Evolutionary conservation across 768 basidiomycete species (phyloP), one percentile per base, ranked within the genome.

Genomic region (Pleurotus djamor): DNA sequence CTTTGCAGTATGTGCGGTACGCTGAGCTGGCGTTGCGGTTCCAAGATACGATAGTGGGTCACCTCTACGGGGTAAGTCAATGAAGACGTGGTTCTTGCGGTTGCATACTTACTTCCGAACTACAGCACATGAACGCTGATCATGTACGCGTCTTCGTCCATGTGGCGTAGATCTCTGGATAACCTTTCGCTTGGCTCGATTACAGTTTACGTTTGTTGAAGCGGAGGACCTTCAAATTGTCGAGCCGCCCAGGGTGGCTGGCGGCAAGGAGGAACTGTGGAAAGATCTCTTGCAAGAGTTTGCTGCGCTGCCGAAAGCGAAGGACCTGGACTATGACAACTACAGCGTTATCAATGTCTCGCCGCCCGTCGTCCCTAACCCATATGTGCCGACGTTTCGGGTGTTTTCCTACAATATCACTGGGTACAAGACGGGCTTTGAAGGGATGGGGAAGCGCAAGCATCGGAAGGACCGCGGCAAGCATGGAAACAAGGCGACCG

Each of bases 31-130:
- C 89, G n/a, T 75, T 96, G 60, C 76, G 89, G 59, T 96, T 83
- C 72, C 93, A 94, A 68, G 93, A 94, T 68, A 92, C 91, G 7
- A 89, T 96, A 63, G 76, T 96, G 38, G 94, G 93, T 1, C 91
- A 93, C 72, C 72, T 95, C 35, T 95, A 79, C 63, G 93, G 90
- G 70, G 92, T 91, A 75, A 61, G 68, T 65, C 44, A 14, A 44
- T 60, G 50, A 37, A 58, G 21, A 28, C 21, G 21, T 28, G 21
- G 21, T 28, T 28, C 21, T 28, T 28, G 21, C 21, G 21, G 21
- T 28, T 28, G 21, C 21, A 28, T 28, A 28, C 21, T 28, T 28
- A 28, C 21, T 28, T 28, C 21, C 21, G 21, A 8, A 4, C 16
- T 28, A 48, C 34, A 89, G 86, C 88, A 94, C 71, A 89, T 89